Conservation (phyloP, 441 rosid species). For the Pelargonium australe region DNA sequence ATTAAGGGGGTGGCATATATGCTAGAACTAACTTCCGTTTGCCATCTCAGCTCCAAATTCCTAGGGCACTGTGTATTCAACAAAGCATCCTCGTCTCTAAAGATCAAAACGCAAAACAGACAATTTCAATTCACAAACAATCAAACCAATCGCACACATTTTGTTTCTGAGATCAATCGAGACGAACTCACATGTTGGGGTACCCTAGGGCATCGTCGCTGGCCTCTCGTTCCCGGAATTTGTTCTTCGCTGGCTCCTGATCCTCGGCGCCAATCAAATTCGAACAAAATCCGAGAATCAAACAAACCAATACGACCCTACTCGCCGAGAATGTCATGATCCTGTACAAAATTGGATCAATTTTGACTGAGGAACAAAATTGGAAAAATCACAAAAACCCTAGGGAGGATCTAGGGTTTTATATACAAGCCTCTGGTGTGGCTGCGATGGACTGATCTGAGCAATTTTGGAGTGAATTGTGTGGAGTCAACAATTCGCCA, state of each 20-base stretch:
- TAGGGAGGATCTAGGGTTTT: no score
- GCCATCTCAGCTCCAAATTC: conserved; percentile 95
- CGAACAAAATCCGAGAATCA: not conserved
- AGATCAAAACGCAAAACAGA: conserved; percentile 5
- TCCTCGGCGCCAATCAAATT: not conserved
- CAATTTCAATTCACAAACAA: not conserved
- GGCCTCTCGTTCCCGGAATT: not conserved
- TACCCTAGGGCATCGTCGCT: not conserved
- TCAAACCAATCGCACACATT: not conserved
- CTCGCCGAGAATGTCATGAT: not conserved
- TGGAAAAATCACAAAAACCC: not conserved
- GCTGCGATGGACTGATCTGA: no score
- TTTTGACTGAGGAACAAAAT: not conserved
- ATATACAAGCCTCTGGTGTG: no score
- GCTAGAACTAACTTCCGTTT: conserved; percentile 97
- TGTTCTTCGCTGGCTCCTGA: not conserved
- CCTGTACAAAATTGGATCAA: not conserved
- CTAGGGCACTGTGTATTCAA: conserved; percentile 90
- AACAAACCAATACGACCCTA: not conserved
- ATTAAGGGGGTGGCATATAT: conserved; percentile 88
- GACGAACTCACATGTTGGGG: conserved; percentile 42
- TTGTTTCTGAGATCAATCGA: not conserved
- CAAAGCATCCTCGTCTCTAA: conserved; percentile 85
- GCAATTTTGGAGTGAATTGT: no score
- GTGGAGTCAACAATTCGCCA: no score